Percentiles rank a stretch among this genome's conserved stretches.
phyloP scores from a whole-genome alignment of 2,329 filamentous ascomycete genomes.

The Pseudocercospora fuligena region DNA sequence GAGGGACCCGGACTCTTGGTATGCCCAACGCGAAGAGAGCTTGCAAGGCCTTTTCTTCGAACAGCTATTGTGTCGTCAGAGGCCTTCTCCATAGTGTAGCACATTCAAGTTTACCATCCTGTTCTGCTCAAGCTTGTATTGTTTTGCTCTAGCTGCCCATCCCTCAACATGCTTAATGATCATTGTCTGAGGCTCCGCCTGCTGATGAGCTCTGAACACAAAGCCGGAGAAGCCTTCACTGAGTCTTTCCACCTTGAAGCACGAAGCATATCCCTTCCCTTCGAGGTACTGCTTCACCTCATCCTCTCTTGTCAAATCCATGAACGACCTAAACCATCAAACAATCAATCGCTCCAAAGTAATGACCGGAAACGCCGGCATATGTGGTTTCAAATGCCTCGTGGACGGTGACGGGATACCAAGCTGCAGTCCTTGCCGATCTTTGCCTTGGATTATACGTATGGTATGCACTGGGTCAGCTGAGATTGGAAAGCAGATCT shows the following conservation, averaged over 20 bases:
- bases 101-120: neutral
- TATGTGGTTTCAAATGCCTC: neutral
- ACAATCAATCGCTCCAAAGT: neutral
- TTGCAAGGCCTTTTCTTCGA: conserved; percentile 7
- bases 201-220: conserved; percentile 10
- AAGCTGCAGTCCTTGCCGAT: no score
- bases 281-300: conserved; percentile 14
- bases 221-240: conserved; percentile 15
- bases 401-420: neutral
- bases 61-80: conserved; percentile 2
- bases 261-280: neutral
- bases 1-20: conserved; percentile 3
- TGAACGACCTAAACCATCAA: neutral
- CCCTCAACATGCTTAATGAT: conserved; percentile 14
- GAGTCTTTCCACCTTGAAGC: conserved; percentile 10
- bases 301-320: conserved; percentile 17
- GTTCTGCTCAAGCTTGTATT: conserved; percentile 13
- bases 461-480: no score
- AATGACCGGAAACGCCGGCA: neutral
- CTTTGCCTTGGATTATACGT: no score
- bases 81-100: neutral
- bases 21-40: neutral
- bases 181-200: neutral
- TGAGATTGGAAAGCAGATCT: no score
- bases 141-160: conserved; percentile 15